These are phyloP conservation scores for Candida oleophila DNA, from an alignment of 805 yeast species.

Conservation along the genomic window DNA sequence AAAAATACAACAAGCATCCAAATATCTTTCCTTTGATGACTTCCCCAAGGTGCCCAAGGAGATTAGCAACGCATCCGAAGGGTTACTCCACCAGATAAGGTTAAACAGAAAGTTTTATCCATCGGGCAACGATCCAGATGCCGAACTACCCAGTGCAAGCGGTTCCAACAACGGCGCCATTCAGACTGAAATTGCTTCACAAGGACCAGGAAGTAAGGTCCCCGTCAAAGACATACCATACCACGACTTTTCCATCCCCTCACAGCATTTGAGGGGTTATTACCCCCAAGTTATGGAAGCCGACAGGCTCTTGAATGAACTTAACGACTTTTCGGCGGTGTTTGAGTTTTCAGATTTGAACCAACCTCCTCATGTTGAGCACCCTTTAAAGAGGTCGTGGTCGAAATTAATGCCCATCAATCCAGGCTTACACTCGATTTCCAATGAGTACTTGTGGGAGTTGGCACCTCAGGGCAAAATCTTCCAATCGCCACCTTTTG, in stretches of 20 bases:
- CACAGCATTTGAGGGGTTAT: constrained; percentile 19
- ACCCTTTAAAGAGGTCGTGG: constrained; percentile 36
- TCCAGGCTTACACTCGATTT: constrained; percentile 32
- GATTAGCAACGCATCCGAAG: constrained; percentile 14
- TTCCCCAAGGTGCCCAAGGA: constrained; percentile 31
- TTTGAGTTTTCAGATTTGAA: constrained; percentile 5
- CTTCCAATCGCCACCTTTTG: constrained; percentile 37
- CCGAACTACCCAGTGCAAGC: neutral
- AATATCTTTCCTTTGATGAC: constrained; percentile 27
- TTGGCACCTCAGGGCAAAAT: constrained; percentile 32
- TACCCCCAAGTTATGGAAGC: constrained; percentile 17
- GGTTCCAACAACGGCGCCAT: neutral
- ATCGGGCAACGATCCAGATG: neutral
- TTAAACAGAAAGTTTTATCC: constrained; percentile 1
- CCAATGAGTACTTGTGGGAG: constrained; percentile 42
- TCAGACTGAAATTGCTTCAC: too few species aligned
- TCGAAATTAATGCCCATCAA: constrained; percentile 40
- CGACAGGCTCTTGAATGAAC: constrained; percentile 24
- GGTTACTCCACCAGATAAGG: neutral
- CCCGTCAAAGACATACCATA: constrained; percentile 2
- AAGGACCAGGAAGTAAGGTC: neutral
- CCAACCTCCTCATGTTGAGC: constrained; percentile 31
- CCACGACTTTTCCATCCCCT: constrained; percentile 27
- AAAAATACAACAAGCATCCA: constrained; percentile 1
- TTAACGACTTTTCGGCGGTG: constrained; percentile 7